Evolutionary conservation across 2,329 filamentous ascomycete species (phyloP).

Genomic region (Fragosphaeria purpurea): DNA sequence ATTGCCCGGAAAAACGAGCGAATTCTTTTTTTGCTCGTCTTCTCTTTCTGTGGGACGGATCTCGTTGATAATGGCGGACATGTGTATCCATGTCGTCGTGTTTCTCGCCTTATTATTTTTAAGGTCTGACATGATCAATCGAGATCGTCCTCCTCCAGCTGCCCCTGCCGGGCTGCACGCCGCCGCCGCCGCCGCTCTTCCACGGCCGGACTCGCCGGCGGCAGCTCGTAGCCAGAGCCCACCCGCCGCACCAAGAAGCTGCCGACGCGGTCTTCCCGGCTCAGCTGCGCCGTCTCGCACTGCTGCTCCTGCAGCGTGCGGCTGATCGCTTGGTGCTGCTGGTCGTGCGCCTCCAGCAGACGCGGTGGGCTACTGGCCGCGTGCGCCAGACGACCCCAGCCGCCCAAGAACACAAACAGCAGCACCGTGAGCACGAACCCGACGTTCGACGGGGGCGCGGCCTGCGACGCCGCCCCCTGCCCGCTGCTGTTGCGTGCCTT

Average conservation of each 20-base stretch:
- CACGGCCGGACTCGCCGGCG: neutral
- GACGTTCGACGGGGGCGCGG: slow-evolving; percentile 47
- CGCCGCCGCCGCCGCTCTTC: too few relatives aligned
- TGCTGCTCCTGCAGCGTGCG: slow-evolving; percentile 46
- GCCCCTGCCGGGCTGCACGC: too few relatives aligned
- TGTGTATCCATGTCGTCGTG: too few relatives aligned
- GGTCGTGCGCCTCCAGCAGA: slow-evolving; percentile 55
- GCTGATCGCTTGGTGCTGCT: slow-evolving; percentile 57
- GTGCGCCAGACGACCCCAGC: slow-evolving; percentile 61
- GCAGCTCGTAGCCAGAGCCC: slow-evolving; percentile 19
- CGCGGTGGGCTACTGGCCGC: slow-evolving; percentile 52
- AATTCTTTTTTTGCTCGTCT: too few relatives aligned
- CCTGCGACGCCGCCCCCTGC: slow-evolving; percentile 31
- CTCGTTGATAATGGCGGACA: too few relatives aligned
- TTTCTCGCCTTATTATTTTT: too few relatives aligned
- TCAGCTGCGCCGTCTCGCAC: slow-evolving; percentile 40
- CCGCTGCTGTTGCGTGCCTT: slow-evolving; percentile 23
- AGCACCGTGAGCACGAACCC: slow-evolving; percentile 67
- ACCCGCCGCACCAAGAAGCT: slow-evolving; percentile 69
- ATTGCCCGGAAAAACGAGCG: too few relatives aligned
- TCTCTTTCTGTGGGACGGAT: too few relatives aligned
- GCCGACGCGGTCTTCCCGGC: slow-evolving; percentile 59
- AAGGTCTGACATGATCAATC: too few relatives aligned
- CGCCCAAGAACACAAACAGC: slow-evolving; percentile 57
- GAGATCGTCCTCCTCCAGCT: too few relatives aligned